Base-by-base conservation (phyloP, 2,329 filamentous ascomycete species). In the Cercospora sp. region DNA sequence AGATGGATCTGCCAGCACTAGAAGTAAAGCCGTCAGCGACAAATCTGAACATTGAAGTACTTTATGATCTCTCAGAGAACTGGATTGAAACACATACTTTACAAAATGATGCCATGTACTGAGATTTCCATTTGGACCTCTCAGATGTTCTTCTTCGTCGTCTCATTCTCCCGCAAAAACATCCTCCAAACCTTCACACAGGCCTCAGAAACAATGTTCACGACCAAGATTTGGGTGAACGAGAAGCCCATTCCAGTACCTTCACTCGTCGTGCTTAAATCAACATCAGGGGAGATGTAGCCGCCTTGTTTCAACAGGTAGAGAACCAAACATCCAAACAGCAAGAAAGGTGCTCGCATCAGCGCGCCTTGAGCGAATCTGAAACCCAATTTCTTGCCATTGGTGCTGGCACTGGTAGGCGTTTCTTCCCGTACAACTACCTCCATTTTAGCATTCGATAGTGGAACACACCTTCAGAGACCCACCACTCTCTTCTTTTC, bases 111-210 rank as follows among this genome's bases (percentile, higher is more conserved):
- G 16, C 16, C 8, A 40, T n/a, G 36, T n/a, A 16, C 8, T n/a
- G 36, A 40, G 3, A 40, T n/a, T n/a, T 6, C 36, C 16, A 40
- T n/a, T n/a, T 40, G 36, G 16, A 40, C 36, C 5, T 40, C 36
- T 40, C 36, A 40, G 16, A 40, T n/a, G 6, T 40, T 40, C 45
- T 55, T 55, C 61, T 55, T 63, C 20, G 28, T 48, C 30, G 13
- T 57, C 45, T 57, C 61, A 18, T 55, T 33, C 30, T 36, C 55
- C 2, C 55, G 20, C 48, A 57, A 18, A 28, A 63, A 7, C 61
- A 31, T 63, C 61, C 40, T 33, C 61, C 61, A 63, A 36, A 63
- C 61, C 61, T 55, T 63, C 26, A 63, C 61, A 40, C 45, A 63
- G 18, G 61, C 61, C 61, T 63, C 61, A 3, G 61, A 53, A n/a